These are phyloP conservation scores for Saccharomyces kudriavzevii DNA, from an alignment of 805 yeast genomes.

Conservation along the genomic window DNA sequence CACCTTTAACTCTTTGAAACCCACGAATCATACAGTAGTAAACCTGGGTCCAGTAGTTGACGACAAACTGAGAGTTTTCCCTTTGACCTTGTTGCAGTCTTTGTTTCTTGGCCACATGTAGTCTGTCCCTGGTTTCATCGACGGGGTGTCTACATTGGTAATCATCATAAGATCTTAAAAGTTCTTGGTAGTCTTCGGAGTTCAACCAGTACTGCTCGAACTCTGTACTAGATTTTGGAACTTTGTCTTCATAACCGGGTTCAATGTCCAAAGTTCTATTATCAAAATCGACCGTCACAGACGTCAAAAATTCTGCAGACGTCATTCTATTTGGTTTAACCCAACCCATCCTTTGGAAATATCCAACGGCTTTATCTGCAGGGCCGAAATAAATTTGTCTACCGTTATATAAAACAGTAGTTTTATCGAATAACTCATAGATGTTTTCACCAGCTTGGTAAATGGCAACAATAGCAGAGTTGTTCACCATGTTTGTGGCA, in stretches of 20 bases:
- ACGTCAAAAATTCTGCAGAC: conserved; percentile 59
- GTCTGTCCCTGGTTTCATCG: conserved; percentile 33
- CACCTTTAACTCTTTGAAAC: conserved; percentile 46
- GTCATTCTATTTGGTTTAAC: conserved; percentile 56
- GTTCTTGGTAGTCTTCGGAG: conserved; percentile 44
- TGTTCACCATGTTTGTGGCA: conserved; percentile 46
- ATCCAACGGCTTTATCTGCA: conserved; percentile 43
- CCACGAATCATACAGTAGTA: conserved; percentile 47
- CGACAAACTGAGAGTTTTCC: conserved; percentile 35
- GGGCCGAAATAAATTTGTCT: conserved; percentile 56
- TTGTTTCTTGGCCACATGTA: conserved; percentile 35
- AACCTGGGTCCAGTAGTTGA: conserved; percentile 43
- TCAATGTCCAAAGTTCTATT: conserved; percentile 41
- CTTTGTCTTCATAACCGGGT: conserved; percentile 42
- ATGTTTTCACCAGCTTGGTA: conserved; percentile 64
- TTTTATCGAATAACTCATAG: conserved; percentile 52
- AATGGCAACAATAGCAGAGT: conserved; percentile 56
- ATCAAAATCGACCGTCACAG: conserved; percentile 54
- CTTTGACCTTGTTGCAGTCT: conserved; percentile 36
- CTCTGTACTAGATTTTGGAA: conserved; percentile 49
- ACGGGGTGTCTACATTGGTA: conserved; percentile 37
- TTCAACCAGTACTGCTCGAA: conserved; percentile 53
- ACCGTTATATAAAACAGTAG: conserved; percentile 53
- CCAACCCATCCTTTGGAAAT: conserved; percentile 54
- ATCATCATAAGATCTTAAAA: conserved; percentile 33